Percentiles rank a stretch among this genome's conserved stretches.
These are phyloP conservation scores for Torulaspora maleeae DNA, from an alignment of 805 yeast species.

Conservation along the genomic window DNA sequence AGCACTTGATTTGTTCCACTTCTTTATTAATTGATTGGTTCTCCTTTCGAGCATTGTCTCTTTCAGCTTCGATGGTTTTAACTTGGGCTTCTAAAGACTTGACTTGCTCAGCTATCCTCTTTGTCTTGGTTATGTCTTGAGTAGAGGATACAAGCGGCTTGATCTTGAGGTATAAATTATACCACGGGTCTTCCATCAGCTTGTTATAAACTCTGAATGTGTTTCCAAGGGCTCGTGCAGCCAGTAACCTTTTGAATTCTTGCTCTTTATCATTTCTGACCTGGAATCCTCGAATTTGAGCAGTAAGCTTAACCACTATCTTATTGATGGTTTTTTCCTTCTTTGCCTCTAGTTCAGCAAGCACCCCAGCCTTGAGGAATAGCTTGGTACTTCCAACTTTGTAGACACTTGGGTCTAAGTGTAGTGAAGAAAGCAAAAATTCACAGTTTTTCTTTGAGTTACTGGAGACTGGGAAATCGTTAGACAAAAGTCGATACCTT, in stretches of 20 bases:
- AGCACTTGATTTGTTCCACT: conserved; percentile 30
- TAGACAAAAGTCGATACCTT: conserved; percentile 67
- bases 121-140: conserved; percentile 53
- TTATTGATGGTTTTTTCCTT: conserved; percentile 60
- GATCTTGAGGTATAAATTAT: conserved; percentile 59
- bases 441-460: conserved; percentile 66
- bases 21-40: conserved; percentile 29
- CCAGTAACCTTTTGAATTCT: conserved; percentile 56
- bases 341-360: conserved; percentile 78
- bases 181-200: conserved; percentile 67
- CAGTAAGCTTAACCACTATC: conserved; percentile 58
- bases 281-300: conserved; percentile 58
- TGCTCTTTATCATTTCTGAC: conserved; percentile 46
- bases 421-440: conserved; percentile 56
- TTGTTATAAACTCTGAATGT: conserved; percentile 53
- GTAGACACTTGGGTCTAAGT: conserved; percentile 69
- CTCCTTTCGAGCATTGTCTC: conserved; percentile 28
- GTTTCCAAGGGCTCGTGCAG: conserved; percentile 62
- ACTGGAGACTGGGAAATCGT: conserved; percentile 40
- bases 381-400: conserved; percentile 92
- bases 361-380: conserved; percentile 92
- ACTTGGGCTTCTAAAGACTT: conserved; percentile 47
- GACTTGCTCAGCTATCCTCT: conserved; percentile 54
- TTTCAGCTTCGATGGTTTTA: conserved; percentile 35
- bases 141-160: conserved; percentile 72